These are phyloP conservation scores for Tanacetum coccineum DNA, from an alignment of 129 eudicot genomes.

Conservation along the genomic window DNA sequence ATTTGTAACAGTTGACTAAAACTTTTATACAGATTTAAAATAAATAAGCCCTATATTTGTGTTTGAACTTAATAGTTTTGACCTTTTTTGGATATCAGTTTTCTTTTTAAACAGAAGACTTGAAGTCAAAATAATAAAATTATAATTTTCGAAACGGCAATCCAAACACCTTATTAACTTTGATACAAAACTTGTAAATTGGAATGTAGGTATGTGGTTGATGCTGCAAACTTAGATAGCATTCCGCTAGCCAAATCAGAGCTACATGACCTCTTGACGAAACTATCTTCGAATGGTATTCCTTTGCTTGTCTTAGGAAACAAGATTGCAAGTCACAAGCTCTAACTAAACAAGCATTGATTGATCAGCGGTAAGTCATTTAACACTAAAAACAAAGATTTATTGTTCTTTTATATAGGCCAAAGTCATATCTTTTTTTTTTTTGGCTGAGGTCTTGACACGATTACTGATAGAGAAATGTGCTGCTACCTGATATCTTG, in stretches of 20 bases:
- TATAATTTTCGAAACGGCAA: background rate
- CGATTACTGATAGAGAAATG: conserved; percentile 67
- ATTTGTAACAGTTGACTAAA: background rate
- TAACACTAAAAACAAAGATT: conserved; percentile 4
- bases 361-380: conserved; percentile 72
- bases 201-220: conserved; percentile 74
- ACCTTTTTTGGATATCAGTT: conserved; percentile 46
- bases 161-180: background rate
- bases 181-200: background rate
- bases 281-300: conserved; percentile 70
- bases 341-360: conserved; percentile 64
- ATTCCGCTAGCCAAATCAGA: conserved; percentile 66
- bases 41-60: background rate
- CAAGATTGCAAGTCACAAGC: conserved; percentile 87
- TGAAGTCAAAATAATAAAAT: background rate
- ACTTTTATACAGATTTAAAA: too few relatives aligned
- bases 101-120: conserved; percentile 62
- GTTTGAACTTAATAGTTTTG: conserved; percentile 17
- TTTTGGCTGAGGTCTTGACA: conserved; percentile 51
- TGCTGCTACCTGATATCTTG: conserved; percentile 94
- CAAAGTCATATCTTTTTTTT: background rate
- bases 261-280: conserved; percentile 66
- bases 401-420: background rate
- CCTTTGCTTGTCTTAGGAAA: conserved; percentile 86
- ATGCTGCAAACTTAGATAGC: conserved; percentile 91